phyloP scores from a whole-genome alignment of 768 basidiomycete genomes.

The Hemileccinum impolitum region DNA sequence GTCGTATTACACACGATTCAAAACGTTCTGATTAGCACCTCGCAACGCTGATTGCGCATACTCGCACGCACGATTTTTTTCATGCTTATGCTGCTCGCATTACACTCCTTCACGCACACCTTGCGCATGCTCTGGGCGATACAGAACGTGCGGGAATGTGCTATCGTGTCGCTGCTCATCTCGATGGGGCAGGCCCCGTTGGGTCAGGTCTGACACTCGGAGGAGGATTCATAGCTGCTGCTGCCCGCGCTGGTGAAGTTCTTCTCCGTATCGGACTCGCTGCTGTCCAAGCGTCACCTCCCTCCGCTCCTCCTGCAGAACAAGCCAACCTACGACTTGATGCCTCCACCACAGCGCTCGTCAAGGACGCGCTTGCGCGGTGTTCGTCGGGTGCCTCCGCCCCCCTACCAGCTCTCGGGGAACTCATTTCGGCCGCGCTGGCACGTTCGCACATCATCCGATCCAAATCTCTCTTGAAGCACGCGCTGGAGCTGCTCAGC shows the following conservation, averaged over 20 bases:
- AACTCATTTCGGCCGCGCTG: slow-evolving; percentile 18
- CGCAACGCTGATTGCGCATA: slow-evolving; percentile 53
- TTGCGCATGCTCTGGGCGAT: slow-evolving; percentile 64
- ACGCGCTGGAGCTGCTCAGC: slow-evolving; percentile 56
- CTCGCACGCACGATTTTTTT: slow-evolving; percentile 58
- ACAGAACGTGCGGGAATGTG: slow-evolving; percentile 52
- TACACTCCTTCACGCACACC: slow-evolving; percentile 66
- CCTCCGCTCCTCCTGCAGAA: neutral
- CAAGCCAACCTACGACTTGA: slow-evolving; percentile 16
- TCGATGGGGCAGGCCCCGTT: slow-evolving; percentile 36
- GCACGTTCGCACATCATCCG: slow-evolving; percentile 26
- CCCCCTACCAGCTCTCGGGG: slow-evolving; percentile 11
- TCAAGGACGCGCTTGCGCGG: slow-evolving; percentile 27
- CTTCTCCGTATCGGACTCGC: slow-evolving; percentile 47
- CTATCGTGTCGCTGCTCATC: slow-evolving; percentile 58
- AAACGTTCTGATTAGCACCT: slow-evolving; percentile 31
- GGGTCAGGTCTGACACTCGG: slow-evolving; percentile 13
- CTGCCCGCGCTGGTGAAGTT: slow-evolving; percentile 52
- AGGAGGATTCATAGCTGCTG: slow-evolving; percentile 41
- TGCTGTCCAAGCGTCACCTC: slow-evolving; percentile 3
- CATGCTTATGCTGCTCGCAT: slow-evolving; percentile 55
- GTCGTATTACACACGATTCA: neutral
- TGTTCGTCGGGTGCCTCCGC: slow-evolving; percentile 23
- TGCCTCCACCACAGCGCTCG: slow-evolving; percentile 11
- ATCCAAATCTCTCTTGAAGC: slow-evolving; percentile 45